Evolutionary conservation across 1,284 basidiomycete species (phyloP), one percentile per base, ranked within the genome.

Genomic region (Trichosporon sp.): DNA sequence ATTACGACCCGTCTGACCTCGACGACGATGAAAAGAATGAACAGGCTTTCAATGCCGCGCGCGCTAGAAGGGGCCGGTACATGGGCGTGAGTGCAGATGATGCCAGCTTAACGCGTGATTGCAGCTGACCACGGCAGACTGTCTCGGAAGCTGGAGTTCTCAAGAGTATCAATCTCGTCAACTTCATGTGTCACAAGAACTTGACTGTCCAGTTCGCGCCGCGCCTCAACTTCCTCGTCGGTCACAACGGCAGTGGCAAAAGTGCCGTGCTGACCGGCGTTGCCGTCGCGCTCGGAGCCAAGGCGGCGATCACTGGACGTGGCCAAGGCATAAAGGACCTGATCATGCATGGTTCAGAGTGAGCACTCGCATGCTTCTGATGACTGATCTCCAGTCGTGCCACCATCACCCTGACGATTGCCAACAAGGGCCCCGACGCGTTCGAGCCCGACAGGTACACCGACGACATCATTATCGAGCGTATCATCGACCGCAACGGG

Each of bases 141-240:
- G 85, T 91, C 62, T 91, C 92, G 3, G 89, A 93, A 64, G 88
- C 90, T 75, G 96, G 95, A 12, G 90, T 96, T 71, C 92, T 98
- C 73, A 91, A 94, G 76, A 86, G 86, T 27, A 88, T 99, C 65
- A 90, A 92, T 76, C 88, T 97, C 86, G 86, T 89, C 78, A 91
- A 98, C 81, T 99, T 99, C 83, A 98, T 99, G 95, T 98, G 95
- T 80, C 97, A 99, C 84, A 87, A 89, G 77, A 89, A 88, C 80
- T 87, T 95, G 62, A 88, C 86, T 0, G 91, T 97, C 81, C 86
- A 87, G 5, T 93, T 97, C 74, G 93, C 91, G 0, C 90, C 91
- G 2, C 92, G 94, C 80, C 91, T 98, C 79, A 98, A 99, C 84
- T 98, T 99, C 79, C 91, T 99, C 74, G 96, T 98, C 68, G 97